Percentiles rank a stretch among this genome's conserved stretches.
phyloP scores from a whole-genome alignment of 805 yeast species.

The Kazachstania psychrophila region DNA sequence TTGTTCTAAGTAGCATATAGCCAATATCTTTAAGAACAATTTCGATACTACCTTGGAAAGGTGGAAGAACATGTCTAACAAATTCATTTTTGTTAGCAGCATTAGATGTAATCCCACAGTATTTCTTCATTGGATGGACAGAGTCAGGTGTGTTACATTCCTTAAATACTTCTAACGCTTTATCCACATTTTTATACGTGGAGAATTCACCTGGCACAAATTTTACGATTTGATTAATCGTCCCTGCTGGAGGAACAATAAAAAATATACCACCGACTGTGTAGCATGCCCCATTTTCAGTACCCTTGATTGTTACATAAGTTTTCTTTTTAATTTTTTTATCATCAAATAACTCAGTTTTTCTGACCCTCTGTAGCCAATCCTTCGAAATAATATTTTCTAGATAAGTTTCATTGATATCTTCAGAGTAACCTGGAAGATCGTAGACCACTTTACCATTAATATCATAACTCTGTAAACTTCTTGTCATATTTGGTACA shows the following conservation, averaged over 20 bases:
- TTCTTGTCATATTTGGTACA: constrained; percentile 68
- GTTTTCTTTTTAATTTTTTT: constrained; percentile 24
- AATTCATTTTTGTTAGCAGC: constrained; percentile 20
- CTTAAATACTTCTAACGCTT: constrained; percentile 27
- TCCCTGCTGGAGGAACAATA: constrained; percentile 42
- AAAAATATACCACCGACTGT: constrained; percentile 57
- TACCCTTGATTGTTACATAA: constrained; percentile 33
- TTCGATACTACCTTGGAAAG: constrained; percentile 61
- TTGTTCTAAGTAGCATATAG: constrained; percentile 48
- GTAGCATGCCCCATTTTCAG: constrained; percentile 33
- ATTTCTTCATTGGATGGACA: constrained; percentile 26
- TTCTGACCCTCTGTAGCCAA: constrained; percentile 24
- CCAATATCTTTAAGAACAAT: constrained; percentile 60
- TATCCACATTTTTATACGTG: constrained; percentile 26
- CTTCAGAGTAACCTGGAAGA: constrained; percentile 33
- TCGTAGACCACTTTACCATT: constrained; percentile 28
- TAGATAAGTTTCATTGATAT: constrained; percentile 16
- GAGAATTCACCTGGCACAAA: constrained; percentile 36
- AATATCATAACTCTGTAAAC: constrained; percentile 34
- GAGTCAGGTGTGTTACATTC: constrained; percentile 12
- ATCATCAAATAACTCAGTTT: constrained; percentile 27
- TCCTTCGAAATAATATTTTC: constrained; percentile 24
- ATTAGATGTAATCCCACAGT: constrained; percentile 18
- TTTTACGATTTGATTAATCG: constrained; percentile 41
- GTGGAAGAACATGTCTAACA: constrained; percentile 49